Base-by-base conservation (phyloP, 164 flowering plant genomes). In the Tinospora cordifolia region DNA sequence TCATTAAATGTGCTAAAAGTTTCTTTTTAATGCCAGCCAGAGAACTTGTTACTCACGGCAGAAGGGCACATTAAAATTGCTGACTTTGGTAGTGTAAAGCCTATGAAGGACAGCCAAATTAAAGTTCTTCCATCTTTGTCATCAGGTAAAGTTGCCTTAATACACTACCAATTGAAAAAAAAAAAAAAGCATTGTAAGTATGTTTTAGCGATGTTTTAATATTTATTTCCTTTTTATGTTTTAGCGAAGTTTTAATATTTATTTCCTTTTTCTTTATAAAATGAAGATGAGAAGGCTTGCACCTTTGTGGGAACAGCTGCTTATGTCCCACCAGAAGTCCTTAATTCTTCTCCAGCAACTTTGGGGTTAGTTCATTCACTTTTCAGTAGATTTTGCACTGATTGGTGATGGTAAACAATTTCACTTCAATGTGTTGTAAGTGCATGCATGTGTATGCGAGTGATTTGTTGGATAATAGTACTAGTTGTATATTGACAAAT, bases 261-360 rank as follows among this genome's bases (percentile, higher is more conserved):
- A n/a, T n/a, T n/a, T n/a, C n/a, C n/a, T 72, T 15, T 10, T 41
- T 78, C 51, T 13, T 12, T 76, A 62, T 34, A 58, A 49, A 71
- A 27, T 79, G n/a, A 83, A 95, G 99, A 92, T 81, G 98, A 88
- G 68, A 92, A 95, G 79, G 93, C 99, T 11, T 91, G 98, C 75
- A 88, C 97, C 49, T 95, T 95, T 84, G 99, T 95, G 77, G 99
- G 99, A 59, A 92, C 99, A 51, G 99, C 99, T 66, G 99, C 98
- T 21, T 95, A 95, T 82, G 98, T 92, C 41, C 98, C 99, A 77
- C 99, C 99, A 57, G 99, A 95, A 82, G 97, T 95, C 70, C 89
- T 95, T 39, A 95, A 95, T 78, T 92, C 98, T 68, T 88, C 97
- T 75, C 98, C 99, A 69, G 98, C 98, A 67, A 91, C 98, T 68